Evolutionary conservation across 2,329 filamentous ascomycete species (phyloP), one percentile per base, ranked within the genome.

Genomic region (Aureobasidium uvarum): DNA sequence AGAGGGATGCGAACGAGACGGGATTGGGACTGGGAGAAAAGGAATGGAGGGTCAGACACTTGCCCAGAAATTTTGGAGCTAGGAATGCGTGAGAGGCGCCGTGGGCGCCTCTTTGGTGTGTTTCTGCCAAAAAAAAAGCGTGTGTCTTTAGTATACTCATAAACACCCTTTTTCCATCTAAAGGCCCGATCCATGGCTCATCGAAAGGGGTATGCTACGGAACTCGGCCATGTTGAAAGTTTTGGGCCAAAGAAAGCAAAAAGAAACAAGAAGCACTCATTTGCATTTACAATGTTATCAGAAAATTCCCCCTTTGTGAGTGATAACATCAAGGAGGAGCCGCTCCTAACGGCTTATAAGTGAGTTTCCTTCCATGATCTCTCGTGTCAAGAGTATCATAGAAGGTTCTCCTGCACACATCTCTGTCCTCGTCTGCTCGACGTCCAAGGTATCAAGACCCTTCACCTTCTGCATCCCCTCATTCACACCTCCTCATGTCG

Each of bases 261-360:
- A 20, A 45, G 20, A 38, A 23, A 58, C 48, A 14, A 16, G 28
- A 38, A 39, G 13, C 28, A 38, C 52, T 50, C 39, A 58, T 62
- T 50, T 62, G 58, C 50, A 62, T 38, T 46, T 36, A 39, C 16
- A 20, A 48, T 25, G 50, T 36, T 33, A 6, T 41, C 14, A 23
- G 13, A 52, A 48, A 48, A 25, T 25, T 25, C 1, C 38, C 45
- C 45, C 11, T 3, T 20, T 25, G 13, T 14, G 14, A 41, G 41
- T 45, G 41, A 45, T 20, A 20, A 4, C 8, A 13, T 41, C 28
- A 41, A 5, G 16, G 25, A 46, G 20, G 62, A 65, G 62, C 62
- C 62, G 62, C 62, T 65, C 62, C 62, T 65, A 65, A 65, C 62
- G 62, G 62, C 62, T 65, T 65, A 65, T 46, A 39, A 16, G 18